phyloP scores from a whole-genome alignment of 2,329 filamentous ascomycete genomes.

The Torrubiella hemipterigena region DNA sequence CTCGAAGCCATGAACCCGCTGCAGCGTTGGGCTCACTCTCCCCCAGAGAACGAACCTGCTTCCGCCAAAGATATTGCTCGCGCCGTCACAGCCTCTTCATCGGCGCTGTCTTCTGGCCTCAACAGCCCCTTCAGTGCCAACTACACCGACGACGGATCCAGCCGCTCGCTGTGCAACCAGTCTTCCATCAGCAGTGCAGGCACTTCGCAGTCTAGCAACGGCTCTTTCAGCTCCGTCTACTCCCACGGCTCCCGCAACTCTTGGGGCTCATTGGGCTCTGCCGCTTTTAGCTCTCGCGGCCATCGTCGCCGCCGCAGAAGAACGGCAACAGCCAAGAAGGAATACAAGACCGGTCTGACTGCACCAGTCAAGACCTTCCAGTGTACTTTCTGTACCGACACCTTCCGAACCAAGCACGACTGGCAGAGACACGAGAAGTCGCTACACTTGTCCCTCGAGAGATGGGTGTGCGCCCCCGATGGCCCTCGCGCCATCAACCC shows the following conservation, averaged over 20 bases:
- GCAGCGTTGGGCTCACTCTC: conserved; percentile 47
- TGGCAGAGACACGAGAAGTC: conserved; percentile 63
- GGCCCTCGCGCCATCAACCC: conserved; percentile 44
- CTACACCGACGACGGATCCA: conserved; percentile 49
- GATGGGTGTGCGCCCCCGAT: conserved; percentile 52
- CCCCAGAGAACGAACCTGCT: conserved; percentile 47
- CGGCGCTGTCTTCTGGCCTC: conserved; percentile 38
- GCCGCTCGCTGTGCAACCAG: conserved; percentile 42
- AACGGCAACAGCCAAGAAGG: conserved; percentile 25
- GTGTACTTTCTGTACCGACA: conserved; percentile 59
- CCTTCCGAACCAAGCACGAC: conserved; percentile 56
- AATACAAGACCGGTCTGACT: conserved; percentile 19
- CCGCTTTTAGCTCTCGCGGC: conserved; percentile 28
- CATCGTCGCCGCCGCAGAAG: conserved; percentile 37
- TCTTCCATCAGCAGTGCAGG: conserved; percentile 50
- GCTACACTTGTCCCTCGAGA: conserved; percentile 50
- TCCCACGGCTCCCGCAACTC: conserved; percentile 48
- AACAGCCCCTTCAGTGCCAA: conserved; percentile 45
- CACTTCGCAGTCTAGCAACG: conserved; percentile 47
- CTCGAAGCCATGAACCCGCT: conserved; percentile 42
- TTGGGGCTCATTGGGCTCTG: conserved; percentile 35
- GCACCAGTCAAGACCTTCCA: conserved; percentile 46
- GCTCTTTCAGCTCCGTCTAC: conserved; percentile 46
- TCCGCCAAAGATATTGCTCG: conserved; percentile 46
- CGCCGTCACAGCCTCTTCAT: conserved; percentile 42